Base-by-base conservation (phyloP, 2,329 filamentous ascomycete genomes). In the Proliferodiscus dingleyae region DNA sequence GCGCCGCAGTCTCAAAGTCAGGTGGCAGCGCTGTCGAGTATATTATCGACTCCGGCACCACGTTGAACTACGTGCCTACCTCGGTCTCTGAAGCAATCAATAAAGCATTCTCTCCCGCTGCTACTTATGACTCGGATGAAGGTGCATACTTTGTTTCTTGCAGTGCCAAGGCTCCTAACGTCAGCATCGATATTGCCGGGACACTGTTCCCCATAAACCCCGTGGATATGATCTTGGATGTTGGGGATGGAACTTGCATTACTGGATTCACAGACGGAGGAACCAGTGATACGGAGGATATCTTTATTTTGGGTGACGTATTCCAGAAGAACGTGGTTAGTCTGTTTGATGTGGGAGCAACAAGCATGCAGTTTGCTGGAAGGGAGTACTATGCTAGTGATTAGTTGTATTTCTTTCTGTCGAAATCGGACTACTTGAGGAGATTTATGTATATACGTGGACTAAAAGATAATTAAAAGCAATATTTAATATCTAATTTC, bases 261-360 rank as follows among this genome's bases (percentile, higher is more conserved):
- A 32, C 15, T 22, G 28, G 26, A 11, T 30, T 30, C 6, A n/a
- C 19, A 15, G 26, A 41, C 9, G 28, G 39, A 13, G 43, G 43
- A 1, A 21, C 23, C 15, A 5, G 5, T 19, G 2, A 3, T 3
- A 15, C 15, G 18, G 8, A 16, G 2, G 19, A 22, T 24, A 2
- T 40, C 7, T 40, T 34, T 37, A 68, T 74, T 39, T 52, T 75
- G 36, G 73, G 72, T 1, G 70, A 70, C 36, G 59, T 65, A 4
- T 74, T 72, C 47, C 58, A 73, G 58, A 72, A 71, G 57, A 73
- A 71, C 47, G 72, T 75, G 1, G 57, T 75, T 5, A 62, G 66
- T n/a, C 71, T 75, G 1, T 74, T 71, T 57, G 73, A 75, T 61
- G 64, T 75, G 45, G 71, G 70, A 16, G 66, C 61, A 18, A 60